These are phyloP conservation scores for Talaromyces rugulosus DNA, from an alignment of 2,329 filamentous ascomycete species.

Conservation along the genomic window DNA sequence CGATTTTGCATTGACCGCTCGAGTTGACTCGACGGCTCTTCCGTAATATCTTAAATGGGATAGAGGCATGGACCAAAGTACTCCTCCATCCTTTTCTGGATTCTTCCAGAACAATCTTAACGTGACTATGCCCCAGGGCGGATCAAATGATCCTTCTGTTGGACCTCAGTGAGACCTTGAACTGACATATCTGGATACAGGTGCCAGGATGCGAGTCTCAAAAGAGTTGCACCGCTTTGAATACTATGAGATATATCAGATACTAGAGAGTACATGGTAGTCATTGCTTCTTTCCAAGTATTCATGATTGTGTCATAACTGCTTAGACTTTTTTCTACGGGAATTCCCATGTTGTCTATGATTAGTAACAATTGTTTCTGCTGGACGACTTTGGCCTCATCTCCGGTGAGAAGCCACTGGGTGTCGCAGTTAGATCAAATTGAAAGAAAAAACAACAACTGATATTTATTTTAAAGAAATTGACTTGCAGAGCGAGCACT, in stretches of 20 bases:
- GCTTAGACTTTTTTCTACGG: not conserved
- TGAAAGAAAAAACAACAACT: not conserved
- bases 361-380: not conserved
- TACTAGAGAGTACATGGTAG: not conserved
- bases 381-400: not conserved
- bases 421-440: not conserved
- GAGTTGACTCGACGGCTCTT: not conserved
- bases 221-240: not conserved
- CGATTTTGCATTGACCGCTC: not conserved
- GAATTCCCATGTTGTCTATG: not conserved
- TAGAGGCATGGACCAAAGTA: not conserved
- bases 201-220: constrained; percentile 2
- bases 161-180: not conserved
- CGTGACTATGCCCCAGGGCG: not conserved
- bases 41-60: not conserved
- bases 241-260: not conserved
- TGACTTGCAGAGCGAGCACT: constrained; percentile 1
- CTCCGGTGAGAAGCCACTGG: not conserved
- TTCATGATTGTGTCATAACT: not conserved
- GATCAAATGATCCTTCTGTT: not conserved
- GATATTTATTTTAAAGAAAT: not conserved
- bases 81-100: not conserved
- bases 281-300: not conserved
- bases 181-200: not conserved
- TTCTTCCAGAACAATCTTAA: not conserved